A percentile compares a stretch with the other conserved stretches of the same genome.
Conservation (phyloP, 192 early-diverging fungal species). For the Coemansia erecta region DNA sequence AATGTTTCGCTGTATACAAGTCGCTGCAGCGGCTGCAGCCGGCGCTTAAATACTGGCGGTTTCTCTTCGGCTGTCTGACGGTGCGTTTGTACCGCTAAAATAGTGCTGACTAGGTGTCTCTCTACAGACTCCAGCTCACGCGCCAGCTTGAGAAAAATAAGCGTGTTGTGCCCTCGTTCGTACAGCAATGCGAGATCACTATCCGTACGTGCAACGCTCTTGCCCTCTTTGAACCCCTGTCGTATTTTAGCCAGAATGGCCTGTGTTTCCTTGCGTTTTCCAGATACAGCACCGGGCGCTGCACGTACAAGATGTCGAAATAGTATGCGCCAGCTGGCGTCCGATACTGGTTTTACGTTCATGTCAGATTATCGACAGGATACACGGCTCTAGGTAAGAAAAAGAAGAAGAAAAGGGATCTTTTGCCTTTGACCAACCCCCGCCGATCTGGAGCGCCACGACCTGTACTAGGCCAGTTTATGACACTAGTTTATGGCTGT, state of each 20-base stretch:
- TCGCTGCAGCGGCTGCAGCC: slow-evolving; percentile 15
- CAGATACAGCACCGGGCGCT: slow-evolving; percentile 28
- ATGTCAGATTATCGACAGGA: background rate
- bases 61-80: slow-evolving; percentile 17
- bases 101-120: slow-evolving; percentile 18
- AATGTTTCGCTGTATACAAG: slow-evolving; percentile 13
- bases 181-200: slow-evolving; percentile 14
- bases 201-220: background rate
- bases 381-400: no score
- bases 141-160: slow-evolving; percentile 50
- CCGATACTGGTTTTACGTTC: background rate
- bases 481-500: no score
- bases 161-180: slow-evolving; percentile 37
- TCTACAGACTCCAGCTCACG: slow-evolving; percentile 47
- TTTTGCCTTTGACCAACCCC: no score
- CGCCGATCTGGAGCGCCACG: no score
- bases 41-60: slow-evolving; percentile 19
- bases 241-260: slow-evolving; percentile 24
- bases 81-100: slow-evolving; percentile 17
- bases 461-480: no score
- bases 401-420: no score
- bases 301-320: slow-evolving; percentile 39
- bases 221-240: slow-evolving; percentile 34
- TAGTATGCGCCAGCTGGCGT: slow-evolving; percentile 31
- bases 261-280: slow-evolving; percentile 6